phyloP scores from a whole-genome alignment of 805 yeast species.

The Metschnikowia hibisci region DNA sequence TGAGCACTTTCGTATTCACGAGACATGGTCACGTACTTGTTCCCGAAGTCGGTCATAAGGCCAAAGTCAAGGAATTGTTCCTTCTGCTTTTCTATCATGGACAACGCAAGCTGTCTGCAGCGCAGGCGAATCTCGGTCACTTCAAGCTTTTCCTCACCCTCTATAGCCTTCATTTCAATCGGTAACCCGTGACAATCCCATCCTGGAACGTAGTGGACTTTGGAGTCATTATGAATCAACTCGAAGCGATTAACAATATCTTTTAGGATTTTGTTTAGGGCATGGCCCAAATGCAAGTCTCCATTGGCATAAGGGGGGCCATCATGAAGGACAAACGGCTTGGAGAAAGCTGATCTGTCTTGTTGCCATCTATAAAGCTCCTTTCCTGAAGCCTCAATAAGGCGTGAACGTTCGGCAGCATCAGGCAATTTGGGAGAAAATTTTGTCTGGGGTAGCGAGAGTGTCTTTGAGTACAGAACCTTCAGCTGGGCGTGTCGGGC shows the following conservation, averaged over 20 bases:
- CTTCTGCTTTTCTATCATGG: slow-evolving; percentile 61
- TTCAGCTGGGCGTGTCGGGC: slow-evolving; percentile 2
- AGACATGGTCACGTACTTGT: slow-evolving; percentile 70
- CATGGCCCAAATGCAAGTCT: slow-evolving; percentile 86
- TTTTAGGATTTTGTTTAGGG: slow-evolving; percentile 82
- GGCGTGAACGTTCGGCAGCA: slow-evolving; percentile 30
- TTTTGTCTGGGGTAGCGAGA: slow-evolving; percentile 62
- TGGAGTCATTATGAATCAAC: slow-evolving; percentile 52
- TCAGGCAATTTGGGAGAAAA: slow-evolving; percentile 54
- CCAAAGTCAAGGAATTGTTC: slow-evolving; percentile 64
- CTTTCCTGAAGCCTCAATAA: slow-evolving; percentile 52
- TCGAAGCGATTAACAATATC: slow-evolving; percentile 79
- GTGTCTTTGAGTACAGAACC: slow-evolving; percentile 44
- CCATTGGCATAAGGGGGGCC: slow-evolving; percentile 99
- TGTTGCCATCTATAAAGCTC: slow-evolving; percentile 63
- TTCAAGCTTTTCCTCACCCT: slow-evolving; percentile 32
- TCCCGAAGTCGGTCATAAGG: slow-evolving; percentile 77
- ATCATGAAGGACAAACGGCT: slow-evolving; percentile 74
- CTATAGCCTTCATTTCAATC: slow-evolving; percentile 81
- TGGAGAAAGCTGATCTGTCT: slow-evolving; percentile 8
- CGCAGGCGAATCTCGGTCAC: slow-evolving; percentile 54
- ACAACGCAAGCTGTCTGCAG: slow-evolving; percentile 67
- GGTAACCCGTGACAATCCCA: slow-evolving; percentile 99
- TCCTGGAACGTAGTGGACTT: slow-evolving; percentile 78
- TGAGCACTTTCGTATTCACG: slow-evolving; percentile 73